These are phyloP conservation scores for Phyllosticta ampelicida DNA, from an alignment of 2,329 filamentous ascomycete species.

Conservation along the genomic window DNA sequence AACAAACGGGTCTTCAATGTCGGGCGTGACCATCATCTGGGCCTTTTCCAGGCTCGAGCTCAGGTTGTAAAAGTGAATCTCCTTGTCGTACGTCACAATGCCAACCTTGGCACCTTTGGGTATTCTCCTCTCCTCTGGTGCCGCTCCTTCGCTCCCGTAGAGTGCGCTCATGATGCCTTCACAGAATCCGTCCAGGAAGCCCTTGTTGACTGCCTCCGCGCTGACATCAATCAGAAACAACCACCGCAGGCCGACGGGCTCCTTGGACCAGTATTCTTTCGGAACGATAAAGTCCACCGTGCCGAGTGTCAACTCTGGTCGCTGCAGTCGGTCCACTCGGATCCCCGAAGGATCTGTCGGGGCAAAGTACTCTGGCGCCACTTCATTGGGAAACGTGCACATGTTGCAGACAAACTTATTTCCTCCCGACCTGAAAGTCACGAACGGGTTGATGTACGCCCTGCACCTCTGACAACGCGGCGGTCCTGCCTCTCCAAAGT, in stretches of 20 bases:
- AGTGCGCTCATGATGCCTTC: slow-evolving; percentile 77
- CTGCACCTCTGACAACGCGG: slow-evolving; percentile 87
- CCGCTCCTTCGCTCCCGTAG: slow-evolving; percentile 57
- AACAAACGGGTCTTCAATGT: slow-evolving; percentile 92
- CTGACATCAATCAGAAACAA: slow-evolving; percentile 91
- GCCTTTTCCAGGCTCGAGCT: slow-evolving; percentile 70
- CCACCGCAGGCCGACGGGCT: slow-evolving; percentile 78
- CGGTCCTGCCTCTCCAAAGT: slow-evolving; percentile 86
- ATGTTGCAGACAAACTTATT: slow-evolving; percentile 98
- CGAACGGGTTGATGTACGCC: slow-evolving; percentile 97
- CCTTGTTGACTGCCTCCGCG: slow-evolving; percentile 81
- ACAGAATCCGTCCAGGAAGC: slow-evolving; percentile 82
- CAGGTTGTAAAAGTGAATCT: slow-evolving; percentile 97
- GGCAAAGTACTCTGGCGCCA: slow-evolving; percentile 82
- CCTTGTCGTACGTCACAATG: slow-evolving; percentile 91
- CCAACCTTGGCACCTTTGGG: slow-evolving; percentile 78
- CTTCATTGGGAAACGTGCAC: slow-evolving; percentile 95
- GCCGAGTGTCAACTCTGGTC: slow-evolving; percentile 80
- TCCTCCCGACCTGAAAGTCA: slow-evolving; percentile 89
- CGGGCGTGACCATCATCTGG: slow-evolving; percentile 98
- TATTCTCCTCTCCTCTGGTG: slow-evolving; percentile 44
- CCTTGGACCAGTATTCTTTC: slow-evolving; percentile 97
- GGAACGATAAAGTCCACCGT: slow-evolving; percentile 95
- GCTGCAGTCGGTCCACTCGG: slow-evolving; percentile 75
- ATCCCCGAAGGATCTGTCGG: slow-evolving; percentile 80